Percentiles rank a stretch among this genome's conserved stretches.
These are phyloP conservation scores for Colletotrichum sansevieriae DNA, from an alignment of 2,329 filamentous ascomycete genomes.

Conservation along the genomic window DNA sequence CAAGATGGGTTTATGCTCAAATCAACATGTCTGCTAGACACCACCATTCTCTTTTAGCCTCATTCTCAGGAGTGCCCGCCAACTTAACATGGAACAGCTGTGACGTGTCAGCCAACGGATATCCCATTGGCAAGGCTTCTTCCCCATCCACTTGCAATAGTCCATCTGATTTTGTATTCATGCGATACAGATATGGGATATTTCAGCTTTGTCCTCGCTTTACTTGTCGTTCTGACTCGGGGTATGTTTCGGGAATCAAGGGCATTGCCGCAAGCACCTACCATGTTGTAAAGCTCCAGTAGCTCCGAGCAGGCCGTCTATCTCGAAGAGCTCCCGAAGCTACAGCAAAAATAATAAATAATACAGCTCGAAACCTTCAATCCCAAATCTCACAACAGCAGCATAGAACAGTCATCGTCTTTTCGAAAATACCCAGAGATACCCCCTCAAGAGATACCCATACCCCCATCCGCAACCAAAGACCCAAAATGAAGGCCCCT, in stretches of 20 bases:
- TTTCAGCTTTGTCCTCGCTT: conserved; percentile 42
- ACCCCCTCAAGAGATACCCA: conserved; percentile 36
- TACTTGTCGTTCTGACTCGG: conserved; percentile 33
- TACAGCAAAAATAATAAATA: conserved; percentile 40
- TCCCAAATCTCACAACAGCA: neutral
- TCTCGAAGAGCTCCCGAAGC: conserved; percentile 15
- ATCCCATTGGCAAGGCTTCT: conserved; percentile 25
- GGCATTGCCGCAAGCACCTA: conserved; percentile 40
- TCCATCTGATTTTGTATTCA: conserved; percentile 39
- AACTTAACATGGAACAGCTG: conserved; percentile 39
- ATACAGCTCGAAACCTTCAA: conserved; percentile 29
- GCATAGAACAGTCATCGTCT: conserved; percentile 38
- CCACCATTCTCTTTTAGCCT: conserved; percentile 31
- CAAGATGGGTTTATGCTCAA: conserved; percentile 35
- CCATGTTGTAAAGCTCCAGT: conserved; percentile 41
- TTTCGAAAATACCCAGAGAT: conserved; percentile 39
- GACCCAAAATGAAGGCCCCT: conserved; percentile 33
- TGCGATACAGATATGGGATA: conserved; percentile 36
- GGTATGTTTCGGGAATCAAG: conserved; percentile 37
- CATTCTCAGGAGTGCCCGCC: conserved; percentile 20
- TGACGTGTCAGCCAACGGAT: conserved; percentile 33
- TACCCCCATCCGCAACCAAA: conserved; percentile 10
- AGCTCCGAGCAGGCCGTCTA: conserved; percentile 36
- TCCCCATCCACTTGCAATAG: conserved; percentile 30
- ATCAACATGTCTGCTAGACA: conserved; percentile 29